Percentiles rank a stretch among this genome's conserved stretches.
phyloP scores from a whole-genome alignment of 148 eudicot genomes.

The Diospyros kaki region DNA sequence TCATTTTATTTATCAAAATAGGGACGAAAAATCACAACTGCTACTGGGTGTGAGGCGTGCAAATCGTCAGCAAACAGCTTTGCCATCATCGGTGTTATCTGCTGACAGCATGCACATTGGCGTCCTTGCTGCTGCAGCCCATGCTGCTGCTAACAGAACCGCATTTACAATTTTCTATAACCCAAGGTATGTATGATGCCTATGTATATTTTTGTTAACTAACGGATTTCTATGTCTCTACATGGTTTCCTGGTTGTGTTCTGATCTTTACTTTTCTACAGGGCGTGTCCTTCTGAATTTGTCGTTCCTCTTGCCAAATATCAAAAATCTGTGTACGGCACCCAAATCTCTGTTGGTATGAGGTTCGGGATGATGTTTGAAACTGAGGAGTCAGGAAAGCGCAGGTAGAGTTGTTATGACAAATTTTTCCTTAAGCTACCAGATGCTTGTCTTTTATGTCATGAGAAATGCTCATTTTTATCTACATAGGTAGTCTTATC shows the following conservation, averaged over 20 bases:
- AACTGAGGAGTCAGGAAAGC: constrained; percentile 87
- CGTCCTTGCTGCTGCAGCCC: constrained; percentile 97
- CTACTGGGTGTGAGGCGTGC: constrained; percentile 89
- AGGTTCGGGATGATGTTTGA: constrained; percentile 99
- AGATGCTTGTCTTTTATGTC: not conserved
- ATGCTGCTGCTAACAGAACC: constrained; percentile 85
- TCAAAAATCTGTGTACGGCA: constrained; percentile 67
- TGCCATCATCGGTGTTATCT: constrained; percentile 94
- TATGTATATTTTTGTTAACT: not conserved
- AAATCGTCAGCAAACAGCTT: constrained; percentile 80
- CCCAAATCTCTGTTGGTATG: constrained; percentile 86
- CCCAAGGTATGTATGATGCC: constrained; percentile 50
- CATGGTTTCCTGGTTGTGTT: constrained; percentile 1
- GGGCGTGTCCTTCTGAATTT: constrained; percentile 98
- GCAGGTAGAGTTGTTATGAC: constrained; percentile 47
- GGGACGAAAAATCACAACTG: constrained; percentile 90
- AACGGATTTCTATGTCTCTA: not conserved
- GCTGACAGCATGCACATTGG: constrained; percentile 99
- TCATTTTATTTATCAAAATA: constrained; percentile 4
- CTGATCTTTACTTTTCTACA: constrained; percentile 21
- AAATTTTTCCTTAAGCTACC: not conserved
- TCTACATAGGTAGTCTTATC: not conserved
- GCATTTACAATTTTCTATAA: constrained; percentile 84
- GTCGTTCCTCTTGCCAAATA: constrained; percentile 75
- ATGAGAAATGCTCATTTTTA: not conserved